Base-by-base conservation (phyloP, 1,284 basidiomycete species). In the Apiotrichum veenhuisii region DNA sequence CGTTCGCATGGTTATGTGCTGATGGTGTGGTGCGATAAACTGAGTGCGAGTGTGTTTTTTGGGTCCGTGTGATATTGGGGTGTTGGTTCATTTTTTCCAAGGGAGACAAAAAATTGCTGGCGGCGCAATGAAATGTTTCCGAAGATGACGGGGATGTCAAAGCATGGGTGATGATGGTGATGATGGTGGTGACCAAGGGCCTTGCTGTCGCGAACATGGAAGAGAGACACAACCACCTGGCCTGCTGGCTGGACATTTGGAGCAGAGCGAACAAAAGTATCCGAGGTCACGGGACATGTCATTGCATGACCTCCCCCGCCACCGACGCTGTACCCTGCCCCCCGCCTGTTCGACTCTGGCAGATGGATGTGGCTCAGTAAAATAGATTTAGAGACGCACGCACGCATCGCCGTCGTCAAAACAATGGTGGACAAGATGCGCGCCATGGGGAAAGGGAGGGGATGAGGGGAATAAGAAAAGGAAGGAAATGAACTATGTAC, bases 401-500 rank as follows among this genome's bases (percentile, higher is more conserved):
- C 46, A 40, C 38, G 25, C 38, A 40, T 40, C 26, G 37, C 37
- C 48, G 38, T 30, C 38, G 38, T 26, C 38, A 20, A 17, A n/a
- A n/a, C 18, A 11, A 48, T 5, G 30, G 37, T 36, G 46, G 14
- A 37, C 33, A 9, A 23, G 46, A 36, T 48, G 50, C 38, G 27
- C 34, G 41, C 22, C 20, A 51, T 38, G 22, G 26, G 11, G 5
- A 42, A 20, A 20, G 40, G 25, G 42, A 26, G 2, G 20, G 41
- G 17, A 41, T 50, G 10, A 45, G 36, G 25, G 30, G 30, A 22
- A 33, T 44, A 34, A 48, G 52, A 43, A 15, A 53, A 22, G 22
- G 43, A 41, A 40, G 22, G 43, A 41, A 40, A 44, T 38, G 45
- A 33, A 57, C 62, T 66, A 66, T 64, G 64, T 66, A 66, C 59